Percentiles rank a stretch among this genome's conserved stretches.
These are phyloP conservation scores for Xylona heveae DNA, from an alignment of 495 filamentous ascomycete species.

Conservation along the genomic window DNA sequence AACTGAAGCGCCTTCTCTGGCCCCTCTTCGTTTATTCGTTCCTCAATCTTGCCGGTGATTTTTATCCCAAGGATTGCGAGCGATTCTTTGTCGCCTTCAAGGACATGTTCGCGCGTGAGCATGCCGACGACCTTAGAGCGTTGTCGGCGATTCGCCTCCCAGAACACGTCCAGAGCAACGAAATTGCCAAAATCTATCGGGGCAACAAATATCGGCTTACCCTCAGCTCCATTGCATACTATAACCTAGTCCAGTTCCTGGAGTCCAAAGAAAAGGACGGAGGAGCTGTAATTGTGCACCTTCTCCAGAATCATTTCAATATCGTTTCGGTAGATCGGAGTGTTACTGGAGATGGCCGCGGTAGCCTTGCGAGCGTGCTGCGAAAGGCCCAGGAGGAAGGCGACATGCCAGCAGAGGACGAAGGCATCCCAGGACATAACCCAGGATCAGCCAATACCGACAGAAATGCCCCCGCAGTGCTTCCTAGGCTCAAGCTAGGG, in stretches of 20 bases:
- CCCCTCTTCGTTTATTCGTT: slow-evolving; percentile 89
- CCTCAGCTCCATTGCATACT: slow-evolving; percentile 56
- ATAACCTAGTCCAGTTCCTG: slow-evolving; percentile 66
- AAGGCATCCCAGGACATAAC: slow-evolving; percentile 83
- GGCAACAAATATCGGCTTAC: slow-evolving; percentile 74
- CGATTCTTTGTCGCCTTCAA: slow-evolving; percentile 46
- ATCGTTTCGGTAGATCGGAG: slow-evolving; percentile 51
- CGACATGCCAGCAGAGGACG: slow-evolving; percentile 53
- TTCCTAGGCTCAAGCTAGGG: slow-evolving; percentile 48
- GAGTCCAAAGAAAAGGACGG: slow-evolving; percentile 65
- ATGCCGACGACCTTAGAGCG: slow-evolving; percentile 51
- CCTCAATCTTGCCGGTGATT: slow-evolving; percentile 56
- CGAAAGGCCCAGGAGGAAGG: slow-evolving; percentile 37
- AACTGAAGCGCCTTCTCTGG: slow-evolving; percentile 69
- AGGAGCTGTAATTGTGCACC: slow-evolving; percentile 48
- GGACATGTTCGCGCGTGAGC: slow-evolving; percentile 46
- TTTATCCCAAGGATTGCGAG: slow-evolving; percentile 44
- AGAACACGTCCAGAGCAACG: slow-evolving; percentile 52
- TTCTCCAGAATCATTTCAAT: slow-evolving; percentile 54
- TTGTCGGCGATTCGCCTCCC: slow-evolving; percentile 49
- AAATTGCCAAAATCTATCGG: slow-evolving; percentile 52
- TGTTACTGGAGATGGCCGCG: neutral
- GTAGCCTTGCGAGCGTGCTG: slow-evolving; percentile 39
- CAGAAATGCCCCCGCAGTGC: slow-evolving; percentile 32
- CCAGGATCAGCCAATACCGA: slow-evolving; percentile 65